A percentile compares a stretch with the other conserved stretches of the same genome.
Evolutionary conservation across 345 rosid genomes (phyloP).

Genomic region (Citrus hindsii): DNA sequence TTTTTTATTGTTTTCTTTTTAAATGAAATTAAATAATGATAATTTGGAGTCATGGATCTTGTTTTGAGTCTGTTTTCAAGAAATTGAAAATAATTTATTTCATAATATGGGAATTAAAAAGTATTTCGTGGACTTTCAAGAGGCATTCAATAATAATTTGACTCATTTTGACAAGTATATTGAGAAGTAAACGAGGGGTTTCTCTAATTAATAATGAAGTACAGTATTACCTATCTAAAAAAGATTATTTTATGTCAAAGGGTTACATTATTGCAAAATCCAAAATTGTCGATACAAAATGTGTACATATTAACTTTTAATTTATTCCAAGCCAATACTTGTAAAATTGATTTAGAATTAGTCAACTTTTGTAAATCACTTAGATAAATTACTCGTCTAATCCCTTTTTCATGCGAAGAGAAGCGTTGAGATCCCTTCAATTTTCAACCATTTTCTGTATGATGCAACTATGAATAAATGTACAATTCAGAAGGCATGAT

Average conservation of each 20-base stretch:
- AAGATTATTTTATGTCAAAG: neutral
- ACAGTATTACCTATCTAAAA: neutral
- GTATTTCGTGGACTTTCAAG: neutral
- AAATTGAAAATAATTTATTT: neutral
- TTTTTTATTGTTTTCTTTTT: neutral
- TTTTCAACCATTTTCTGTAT: too few relatives aligned
- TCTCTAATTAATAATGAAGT: neutral
- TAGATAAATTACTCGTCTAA: neutral
- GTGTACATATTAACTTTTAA: neutral
- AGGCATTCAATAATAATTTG: neutral
- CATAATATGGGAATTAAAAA: neutral
- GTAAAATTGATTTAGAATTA: neutral
- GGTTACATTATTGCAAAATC: too few relatives aligned
- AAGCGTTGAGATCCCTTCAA: neutral
- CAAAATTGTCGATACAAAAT: neutral
- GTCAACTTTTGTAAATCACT: neutral
- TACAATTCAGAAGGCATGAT: too few relatives aligned
- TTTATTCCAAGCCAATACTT: neutral
- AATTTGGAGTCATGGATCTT: neutral
- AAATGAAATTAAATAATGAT: neutral
- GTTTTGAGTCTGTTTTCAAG: neutral
- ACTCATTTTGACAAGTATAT: neutral
- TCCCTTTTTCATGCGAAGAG: too few relatives aligned
- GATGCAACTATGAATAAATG: too few relatives aligned
- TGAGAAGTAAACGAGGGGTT: neutral